Base-by-base conservation (phyloP, 2,329 filamentous ascomycete species). In the Colletotrichum gigasporum region DNA sequence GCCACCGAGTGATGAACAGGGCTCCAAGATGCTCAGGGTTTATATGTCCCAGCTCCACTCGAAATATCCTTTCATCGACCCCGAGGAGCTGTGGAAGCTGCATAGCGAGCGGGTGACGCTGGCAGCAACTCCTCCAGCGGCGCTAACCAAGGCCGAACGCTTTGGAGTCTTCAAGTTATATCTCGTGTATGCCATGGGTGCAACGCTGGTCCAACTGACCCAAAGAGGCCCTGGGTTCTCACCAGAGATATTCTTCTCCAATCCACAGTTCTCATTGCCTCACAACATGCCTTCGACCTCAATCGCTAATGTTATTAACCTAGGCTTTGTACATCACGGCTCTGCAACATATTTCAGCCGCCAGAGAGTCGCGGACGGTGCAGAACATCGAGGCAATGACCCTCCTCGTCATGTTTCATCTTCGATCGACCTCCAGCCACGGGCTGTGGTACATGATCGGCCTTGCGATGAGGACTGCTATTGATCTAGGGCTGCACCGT, bases 361-460 rank as follows among this genome's bases (percentile, higher is more conserved):
- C 82, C 50, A 75, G 80, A 20, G 83, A 84, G 55, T 79, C 81
- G 7, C 76, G 81, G 30, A 82, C 82, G 0, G 76, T 82, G 0
- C 78, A 85, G 20, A 85, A 85, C 42, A 80, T 85, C 14, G 81
- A 85, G 67, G 82, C 83, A 10, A 85, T 85, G 80, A 76, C 81
- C 0, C 73, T 85, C 12, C 71, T 84, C 3, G 81, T 84, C 3
- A 72, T 85, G 3, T 85, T 84, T 66, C 83, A 85, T 68, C 74
- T 85, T 3, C 78, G 83, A 7, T 83, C 80, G 1, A 78, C 80
- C 9, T 83, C 82, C 0, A 82, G 81, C 30, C 80, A 82, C 61
- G 83, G 82, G 8, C 76, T 85, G 50, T 85, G 82, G 83, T 85
- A 85, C 68, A 82, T 85, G 78, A 82, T 84, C 41, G 83, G 83